A percentile compares a stretch with the other conserved stretches of the same genome.
Evolutionary conservation across 345 rosid species (phyloP).

Genomic region (Brassica rapa): DNA sequence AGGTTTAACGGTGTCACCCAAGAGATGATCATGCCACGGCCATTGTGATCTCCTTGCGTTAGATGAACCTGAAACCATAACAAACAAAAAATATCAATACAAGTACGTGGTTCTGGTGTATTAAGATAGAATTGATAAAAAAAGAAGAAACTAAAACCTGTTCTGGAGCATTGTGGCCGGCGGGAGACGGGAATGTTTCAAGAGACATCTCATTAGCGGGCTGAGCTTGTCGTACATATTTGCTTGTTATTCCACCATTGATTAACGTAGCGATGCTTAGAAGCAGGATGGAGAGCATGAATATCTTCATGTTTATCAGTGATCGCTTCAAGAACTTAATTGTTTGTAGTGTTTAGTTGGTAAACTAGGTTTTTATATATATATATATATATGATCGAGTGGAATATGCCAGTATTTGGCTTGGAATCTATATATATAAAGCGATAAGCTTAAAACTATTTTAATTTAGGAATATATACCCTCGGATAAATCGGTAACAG

Average conservation of each 20-base stretch:
- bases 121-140: background rate
- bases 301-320: conserved; percentile 13
- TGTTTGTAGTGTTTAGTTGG: background rate
- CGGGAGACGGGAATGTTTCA: conserved; percentile 25
- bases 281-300: background rate
- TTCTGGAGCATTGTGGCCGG: conserved; percentile 30
- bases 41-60: conserved; percentile 53
- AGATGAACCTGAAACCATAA: conserved; percentile 45
- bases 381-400: background rate
- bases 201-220: conserved; percentile 34
- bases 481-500: background rate
- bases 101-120: background rate
- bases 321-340: background rate
- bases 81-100: background rate
- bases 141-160: conserved; percentile 15
- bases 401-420: background rate
- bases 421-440: background rate
- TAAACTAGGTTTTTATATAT: background rate
- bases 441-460: background rate
- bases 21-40: conserved; percentile 46
- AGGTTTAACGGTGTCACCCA: conserved; percentile 49
- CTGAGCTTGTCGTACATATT: conserved; percentile 26
- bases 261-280: background rate
- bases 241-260: conserved; percentile 26
- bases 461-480: background rate